phyloP scores from a whole-genome alignment of 371 early-diverging fungal species.

The Rhizopus microsporus region DNA sequence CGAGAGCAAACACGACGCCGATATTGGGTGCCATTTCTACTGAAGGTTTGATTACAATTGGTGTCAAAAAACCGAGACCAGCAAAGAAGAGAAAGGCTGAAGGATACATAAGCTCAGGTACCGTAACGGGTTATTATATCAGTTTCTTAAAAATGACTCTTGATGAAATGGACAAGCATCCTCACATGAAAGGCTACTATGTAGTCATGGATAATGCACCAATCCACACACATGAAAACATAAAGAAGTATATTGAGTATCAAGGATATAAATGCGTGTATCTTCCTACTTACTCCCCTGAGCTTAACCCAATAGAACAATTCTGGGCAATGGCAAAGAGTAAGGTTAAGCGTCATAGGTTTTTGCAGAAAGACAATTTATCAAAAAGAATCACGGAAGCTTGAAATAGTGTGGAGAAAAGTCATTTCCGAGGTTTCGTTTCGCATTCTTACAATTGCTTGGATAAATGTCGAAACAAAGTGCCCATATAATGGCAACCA shows the following conservation, averaged over 20 bases:
- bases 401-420: constrained; percentile 8
- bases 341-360: constrained; percentile 15
- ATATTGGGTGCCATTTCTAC: constrained; percentile 5
- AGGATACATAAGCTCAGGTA: constrained; percentile 4
- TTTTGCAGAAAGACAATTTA: constrained; percentile 16
- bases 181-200: constrained; percentile 13
- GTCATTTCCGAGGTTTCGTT: constrained; percentile 18
- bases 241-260: constrained; percentile 17
- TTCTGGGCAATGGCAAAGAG: constrained; percentile 20
- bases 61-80: constrained; percentile 7
- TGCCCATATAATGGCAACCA: constrained; percentile 14
- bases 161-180: constrained; percentile 19
- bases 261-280: constrained; percentile 19
- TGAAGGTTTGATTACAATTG: constrained; percentile 6
- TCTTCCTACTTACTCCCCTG: constrained; percentile 16
- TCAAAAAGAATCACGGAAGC: constrained; percentile 13
- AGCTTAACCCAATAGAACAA: constrained; percentile 19
- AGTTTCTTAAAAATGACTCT: constrained; percentile 14
- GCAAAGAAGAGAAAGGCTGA: constrained; percentile 6
- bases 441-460: constrained; percentile 20
- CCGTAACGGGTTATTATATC: not conserved
- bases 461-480: constrained; percentile 22
- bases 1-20: constrained; percentile 11
- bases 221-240: constrained; percentile 14
- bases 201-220: constrained; percentile 13